Evolutionary conservation across 108 stramenopile species (phyloP), one percentile per base, ranked within the genome.

Genomic region (Skeletonema grethae): DNA sequence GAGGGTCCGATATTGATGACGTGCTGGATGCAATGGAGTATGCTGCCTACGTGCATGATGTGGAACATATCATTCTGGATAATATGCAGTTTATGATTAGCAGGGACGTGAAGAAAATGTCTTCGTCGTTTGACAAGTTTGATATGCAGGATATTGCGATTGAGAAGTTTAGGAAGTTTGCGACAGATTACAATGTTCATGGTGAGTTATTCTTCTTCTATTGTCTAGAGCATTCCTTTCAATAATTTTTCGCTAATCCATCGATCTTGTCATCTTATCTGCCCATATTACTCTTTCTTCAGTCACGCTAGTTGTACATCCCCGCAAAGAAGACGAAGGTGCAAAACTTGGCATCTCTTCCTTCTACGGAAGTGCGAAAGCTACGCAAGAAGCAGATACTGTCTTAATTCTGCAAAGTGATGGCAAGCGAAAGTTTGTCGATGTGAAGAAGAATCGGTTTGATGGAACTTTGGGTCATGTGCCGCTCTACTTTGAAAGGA

Each of bases 11-110:
- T 56, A 70, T 98, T 18, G 93, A 95, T 22, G 93, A 92, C 56
- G 97, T 99, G 3, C 41, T 99, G 30, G 97, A 98, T 76, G 96
- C 97, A 34, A 97, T 99, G 96, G 95, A 97, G 57, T 97, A 97
- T 80, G 95, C 97, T 1, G 97, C 94, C 11, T 95, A 96, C 53
- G 95, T 92, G 11, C 82, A 96, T 67, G 96, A 95, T 67, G 93
- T 96, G 18, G 80, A 92, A 69, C 97, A 97, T 67, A 88, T 99
- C 10, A 91, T 97, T 62, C 68, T 97, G 34, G 99, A 99, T 79
- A 99, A 99, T 79, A 86, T 99, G 88, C 99, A 99, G 79, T 98
- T 99, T 73, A 98, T 99, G 98, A 95, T 97, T 36, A 79, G 82
- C n/a, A 69, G 91, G 35, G 59, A 85, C 20, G n/a, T 59, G 5